Conservation (phyloP, 2,329 filamentous ascomycete species). For the Sporothrix curviconia region DNA sequence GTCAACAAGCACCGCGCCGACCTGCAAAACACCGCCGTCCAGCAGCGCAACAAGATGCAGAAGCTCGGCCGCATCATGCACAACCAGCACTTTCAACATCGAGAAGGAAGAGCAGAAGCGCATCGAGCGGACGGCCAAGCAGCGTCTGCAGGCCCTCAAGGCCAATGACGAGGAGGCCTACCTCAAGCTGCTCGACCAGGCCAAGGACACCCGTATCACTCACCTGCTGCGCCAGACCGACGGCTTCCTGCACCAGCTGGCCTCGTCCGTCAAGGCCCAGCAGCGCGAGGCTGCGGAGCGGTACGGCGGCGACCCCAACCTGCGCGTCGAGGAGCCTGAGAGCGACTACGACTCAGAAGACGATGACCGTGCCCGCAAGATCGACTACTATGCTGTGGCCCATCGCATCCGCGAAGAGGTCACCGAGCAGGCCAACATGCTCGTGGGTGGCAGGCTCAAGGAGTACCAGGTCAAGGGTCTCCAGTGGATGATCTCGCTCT, state of each 20-base stretch:
- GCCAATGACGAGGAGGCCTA: conserved; percentile 99
- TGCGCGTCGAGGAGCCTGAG: conserved; percentile 49
- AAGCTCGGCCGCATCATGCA: conserved; percentile 89
- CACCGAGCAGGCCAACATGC: conserved; percentile 69
- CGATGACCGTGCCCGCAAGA: conserved; percentile 67
- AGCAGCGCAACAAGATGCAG: conserved; percentile 67
- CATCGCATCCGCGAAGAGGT: conserved; percentile 94
- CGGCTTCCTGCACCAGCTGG: conserved; percentile 92
- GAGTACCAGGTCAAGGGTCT: conserved; percentile 98
- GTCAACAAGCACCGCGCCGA: conserved; percentile 78
- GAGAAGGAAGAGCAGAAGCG: conserved; percentile 99
- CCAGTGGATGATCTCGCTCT: conserved; percentile 99
- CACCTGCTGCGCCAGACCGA: conserved; percentile 95
- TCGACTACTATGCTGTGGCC: conserved; percentile 97
- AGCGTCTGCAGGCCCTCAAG: conserved; percentile 97
- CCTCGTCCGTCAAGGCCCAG: conserved; percentile 88
- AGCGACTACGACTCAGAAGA: conserved; percentile 63
- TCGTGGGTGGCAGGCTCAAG: conserved; percentile 88
- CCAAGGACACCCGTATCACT: conserved; percentile 98
- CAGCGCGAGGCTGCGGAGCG: conserved; percentile 75
- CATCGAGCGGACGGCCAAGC: conserved; percentile 94
- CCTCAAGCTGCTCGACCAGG: conserved; percentile 92
- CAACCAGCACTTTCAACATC: conserved; percentile 84
- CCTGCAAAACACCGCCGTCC: conserved; percentile 59
- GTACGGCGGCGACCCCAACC: conserved; percentile 64